phyloP scores from a whole-genome alignment of 768 basidiomycete species.

The Gautieria morchelliformis region DNA sequence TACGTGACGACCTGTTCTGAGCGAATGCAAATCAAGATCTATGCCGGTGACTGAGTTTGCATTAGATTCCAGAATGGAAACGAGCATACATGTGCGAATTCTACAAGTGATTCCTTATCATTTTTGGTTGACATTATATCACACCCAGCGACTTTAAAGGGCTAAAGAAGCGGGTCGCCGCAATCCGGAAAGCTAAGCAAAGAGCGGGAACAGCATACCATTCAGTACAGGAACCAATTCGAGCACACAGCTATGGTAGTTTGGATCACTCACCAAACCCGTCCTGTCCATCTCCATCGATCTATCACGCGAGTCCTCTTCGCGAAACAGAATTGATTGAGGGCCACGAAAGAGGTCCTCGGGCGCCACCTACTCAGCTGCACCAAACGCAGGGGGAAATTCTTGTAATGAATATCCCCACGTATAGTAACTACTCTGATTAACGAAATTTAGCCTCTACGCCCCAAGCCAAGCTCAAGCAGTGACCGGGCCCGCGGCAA shows the following conservation, averaged over 20 bases:
- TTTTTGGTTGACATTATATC: not conserved
- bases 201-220: not conserved
- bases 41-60: not conserved
- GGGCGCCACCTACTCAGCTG: not conserved
- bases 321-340: not conserved
- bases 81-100: slow-evolving; percentile 50
- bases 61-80: slow-evolving; percentile 67
- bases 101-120: not conserved
- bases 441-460: not conserved
- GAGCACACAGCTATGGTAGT: not conserved
- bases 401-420: not conserved
- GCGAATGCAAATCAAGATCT: not conserved
- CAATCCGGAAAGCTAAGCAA: slow-evolving; percentile 32
- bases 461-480: not conserved
- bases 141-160: slow-evolving; percentile 54
- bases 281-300: not conserved
- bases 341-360: not conserved
- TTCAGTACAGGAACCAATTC: not conserved
- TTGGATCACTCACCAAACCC: not conserved
- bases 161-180: slow-evolving; percentile 56
- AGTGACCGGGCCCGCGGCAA: not conserved
- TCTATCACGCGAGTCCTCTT: not conserved
- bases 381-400: no score
- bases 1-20: slow-evolving; percentile 14
- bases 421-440: not conserved